These are phyloP conservation scores for Ustilago loliicola DNA, from an alignment of 1,284 basidiomycete species.

Conservation along the genomic window DNA sequence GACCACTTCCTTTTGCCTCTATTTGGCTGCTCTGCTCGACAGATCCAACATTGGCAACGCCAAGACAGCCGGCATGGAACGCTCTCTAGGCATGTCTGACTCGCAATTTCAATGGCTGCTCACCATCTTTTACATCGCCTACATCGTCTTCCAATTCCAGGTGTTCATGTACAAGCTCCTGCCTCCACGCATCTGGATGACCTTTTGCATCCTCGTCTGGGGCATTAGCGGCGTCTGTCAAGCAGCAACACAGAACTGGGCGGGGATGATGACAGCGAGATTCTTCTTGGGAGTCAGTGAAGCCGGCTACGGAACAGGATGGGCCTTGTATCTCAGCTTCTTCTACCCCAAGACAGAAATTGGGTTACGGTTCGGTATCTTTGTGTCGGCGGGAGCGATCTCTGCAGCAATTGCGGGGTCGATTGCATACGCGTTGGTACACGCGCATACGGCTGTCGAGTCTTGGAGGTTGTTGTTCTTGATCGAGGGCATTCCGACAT, in stretches of 20 bases:
- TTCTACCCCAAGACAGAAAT: conserved; percentile 66
- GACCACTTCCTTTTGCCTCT: conserved; percentile 37
- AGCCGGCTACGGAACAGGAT: conserved; percentile 63
- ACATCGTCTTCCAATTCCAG: conserved; percentile 60
- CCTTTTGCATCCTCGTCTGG: conserved; percentile 61
- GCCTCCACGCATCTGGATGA: conserved; percentile 56
- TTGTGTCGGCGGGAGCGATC: conserved; percentile 40
- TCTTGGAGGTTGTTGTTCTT: conserved; percentile 63
- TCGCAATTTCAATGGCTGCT: conserved; percentile 63
- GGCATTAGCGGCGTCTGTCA: conserved; percentile 57
- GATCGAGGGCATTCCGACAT: conserved; percentile 64
- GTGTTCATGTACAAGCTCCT: conserved; percentile 62
- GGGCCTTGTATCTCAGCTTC: conserved; percentile 59
- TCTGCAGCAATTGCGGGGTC: conserved; percentile 55
- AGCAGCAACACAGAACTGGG: conserved; percentile 55
- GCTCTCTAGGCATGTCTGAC: conserved; percentile 48
- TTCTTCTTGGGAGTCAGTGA: conserved; percentile 63
- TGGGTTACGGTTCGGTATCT: conserved; percentile 61
- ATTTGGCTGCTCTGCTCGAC: conserved; percentile 51
- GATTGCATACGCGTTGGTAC: conserved; percentile 65
- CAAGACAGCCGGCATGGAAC: conserved; percentile 58
- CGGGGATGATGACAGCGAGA: conserved; percentile 58
- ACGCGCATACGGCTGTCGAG: conserved; percentile 45
- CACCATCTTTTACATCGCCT: conserved; percentile 63
- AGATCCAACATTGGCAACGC: conserved; percentile 59